Evolutionary conservation across 1,284 basidiomycete species (phyloP), one percentile per base, ranked within the genome.

Genomic region (Malassezia psittaci): DNA sequence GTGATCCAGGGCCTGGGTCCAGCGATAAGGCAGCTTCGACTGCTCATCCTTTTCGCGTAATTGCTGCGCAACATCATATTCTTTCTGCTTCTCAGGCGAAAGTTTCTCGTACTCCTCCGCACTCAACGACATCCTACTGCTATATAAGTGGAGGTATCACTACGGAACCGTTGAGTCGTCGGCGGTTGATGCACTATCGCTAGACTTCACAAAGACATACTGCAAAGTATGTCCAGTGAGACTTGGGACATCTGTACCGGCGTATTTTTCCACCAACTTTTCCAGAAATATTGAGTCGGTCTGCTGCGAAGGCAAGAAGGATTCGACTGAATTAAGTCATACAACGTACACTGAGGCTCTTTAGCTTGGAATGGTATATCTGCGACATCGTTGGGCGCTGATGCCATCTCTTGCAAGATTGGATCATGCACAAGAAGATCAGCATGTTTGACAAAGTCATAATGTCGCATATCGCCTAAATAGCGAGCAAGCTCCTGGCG

Each of bases 1-100:
- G 52, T 93, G 88, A 21, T 83, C 83, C 6, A 99, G 80, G 65
- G 90, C 84, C 74, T 99, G 94, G 44, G 78, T 83, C 94, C 94
- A 99, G 48, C 77, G 79, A 77, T 96, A 98, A 1, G 94, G 94
- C 55, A 99, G 79, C 13, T 83, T 82, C 58, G 83, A 86, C 78
- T 96, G 91, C 76, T 96, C 90, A 42, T 75, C 78, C 55, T 77
- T 76, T 77, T 96, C 90, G 24, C 83, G 81, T 48, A 80, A 81
- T 54, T 81, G 80, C 62, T 86, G 82, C 11, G 78, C 80, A 51
- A 79, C 81, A 67, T 96, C 90, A 60, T 82, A 81, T 21, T 76
- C 78, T 61, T 86, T 83, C 49, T 84, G 81, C 75, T 94, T 83
- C 68, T 87, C 86, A 44, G 83, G 80, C 18, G 84, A 79, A 65